These are phyloP conservation scores for Tolypocladium inflatum DNA, from an alignment of 2,329 filamentous ascomycete species.

Conservation along the genomic window DNA sequence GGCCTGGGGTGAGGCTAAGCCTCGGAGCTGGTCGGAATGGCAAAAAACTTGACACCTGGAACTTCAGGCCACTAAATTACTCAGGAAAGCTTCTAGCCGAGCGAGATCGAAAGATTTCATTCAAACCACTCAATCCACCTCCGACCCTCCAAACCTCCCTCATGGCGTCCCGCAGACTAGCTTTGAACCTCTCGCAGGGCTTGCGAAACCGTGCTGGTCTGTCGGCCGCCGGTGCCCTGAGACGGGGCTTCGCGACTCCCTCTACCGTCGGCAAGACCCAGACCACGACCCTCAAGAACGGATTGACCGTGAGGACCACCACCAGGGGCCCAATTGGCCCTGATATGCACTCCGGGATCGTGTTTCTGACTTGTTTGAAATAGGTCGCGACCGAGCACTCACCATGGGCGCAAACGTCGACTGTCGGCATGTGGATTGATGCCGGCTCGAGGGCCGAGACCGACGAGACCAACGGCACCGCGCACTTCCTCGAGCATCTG, in stretches of 20 bases:
- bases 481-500: conserved; percentile 98
- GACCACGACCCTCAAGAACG: conserved; percentile 94
- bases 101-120: conserved; percentile 37
- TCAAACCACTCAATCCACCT: conserved; percentile 45
- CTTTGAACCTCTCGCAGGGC: conserved; percentile 85
- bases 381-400: conserved; percentile 98
- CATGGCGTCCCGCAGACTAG: conserved; percentile 97
- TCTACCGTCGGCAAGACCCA: conserved; percentile 76
- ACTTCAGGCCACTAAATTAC: conserved; percentile 32
- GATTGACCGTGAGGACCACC: conserved; percentile 67
- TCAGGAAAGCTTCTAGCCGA: conserved; percentile 37
- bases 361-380: conserved; percentile 14
- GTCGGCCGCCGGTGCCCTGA: conserved; percentile 66
- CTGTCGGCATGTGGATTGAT: conserved; percentile 98
- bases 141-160: conserved; percentile 40
- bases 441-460: conserved; percentile 97
- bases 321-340: conserved; percentile 27
- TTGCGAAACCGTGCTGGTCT: conserved; percentile 81
- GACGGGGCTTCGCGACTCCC: conserved; percentile 84
- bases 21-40: conserved; percentile 34
- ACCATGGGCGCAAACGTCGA: conserved; percentile 95
- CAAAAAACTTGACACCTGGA: conserved; percentile 23
- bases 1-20: conserved; percentile 10
- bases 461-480: conserved; percentile 96
- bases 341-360: conserved; percentile 7